Evolutionary conservation across 345 rosid genomes (phyloP).

Genomic region (Rhodomyrtus tomentosa): DNA sequence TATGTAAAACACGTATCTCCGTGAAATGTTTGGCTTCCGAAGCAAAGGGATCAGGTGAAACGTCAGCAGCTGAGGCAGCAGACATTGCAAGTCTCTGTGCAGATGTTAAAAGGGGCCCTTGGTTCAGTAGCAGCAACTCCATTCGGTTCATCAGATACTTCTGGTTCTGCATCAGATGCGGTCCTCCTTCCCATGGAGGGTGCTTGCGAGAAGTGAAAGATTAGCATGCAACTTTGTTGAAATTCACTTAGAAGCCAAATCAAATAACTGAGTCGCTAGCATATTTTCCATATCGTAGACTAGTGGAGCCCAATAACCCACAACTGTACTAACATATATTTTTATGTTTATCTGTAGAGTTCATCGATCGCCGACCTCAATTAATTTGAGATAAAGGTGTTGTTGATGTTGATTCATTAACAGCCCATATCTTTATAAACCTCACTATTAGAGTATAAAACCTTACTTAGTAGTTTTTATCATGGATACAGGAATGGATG

Average conservation of each 20-base stretch:
- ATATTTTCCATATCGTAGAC: no score
- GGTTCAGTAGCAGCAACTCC: slow-evolving; percentile 59
- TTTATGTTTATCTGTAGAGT: neutral
- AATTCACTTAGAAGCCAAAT: neutral
- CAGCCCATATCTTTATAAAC: neutral
- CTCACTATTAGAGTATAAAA: neutral
- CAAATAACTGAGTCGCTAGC: no score
- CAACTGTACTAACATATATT: neutral
- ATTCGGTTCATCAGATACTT: slow-evolving; percentile 39
- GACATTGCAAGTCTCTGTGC: slow-evolving; percentile 90
- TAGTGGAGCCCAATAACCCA: no score
- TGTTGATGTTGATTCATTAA: no score
- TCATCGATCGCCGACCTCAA: no score
- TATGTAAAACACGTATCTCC: slow-evolving; percentile 68
- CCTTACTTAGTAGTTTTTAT: neutral
- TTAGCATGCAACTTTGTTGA: neutral
- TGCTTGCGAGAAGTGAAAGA: slow-evolving; percentile 23
- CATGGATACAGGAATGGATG: neutral
- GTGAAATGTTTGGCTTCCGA: slow-evolving; percentile 85
- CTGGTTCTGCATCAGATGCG: slow-evolving; percentile 34
- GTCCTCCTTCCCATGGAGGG: slow-evolving; percentile 87
- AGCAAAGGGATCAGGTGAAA: slow-evolving; percentile 77
- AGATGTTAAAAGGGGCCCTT: slow-evolving; percentile 60
- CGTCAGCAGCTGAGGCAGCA: slow-evolving; percentile 39
- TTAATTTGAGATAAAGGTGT: no score